phyloP scores from a whole-genome alignment of 768 basidiomycete species.

The Leucosporidium creatinivorum region DNA sequence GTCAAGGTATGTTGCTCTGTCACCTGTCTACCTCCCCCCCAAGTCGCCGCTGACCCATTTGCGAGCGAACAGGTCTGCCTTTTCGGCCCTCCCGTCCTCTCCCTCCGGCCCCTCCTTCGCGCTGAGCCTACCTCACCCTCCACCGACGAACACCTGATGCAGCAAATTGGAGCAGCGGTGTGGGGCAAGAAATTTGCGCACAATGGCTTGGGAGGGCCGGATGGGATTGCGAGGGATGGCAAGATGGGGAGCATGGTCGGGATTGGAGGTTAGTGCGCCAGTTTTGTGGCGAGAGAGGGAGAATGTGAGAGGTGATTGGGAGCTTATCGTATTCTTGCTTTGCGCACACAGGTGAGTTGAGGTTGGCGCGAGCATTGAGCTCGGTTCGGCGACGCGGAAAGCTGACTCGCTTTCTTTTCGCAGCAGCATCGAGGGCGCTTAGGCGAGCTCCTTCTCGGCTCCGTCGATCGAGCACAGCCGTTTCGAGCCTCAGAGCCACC shows the following conservation, averaged over 20 bases:
- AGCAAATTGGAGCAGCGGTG: constrained; percentile 9
- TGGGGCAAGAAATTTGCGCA: constrained; percentile 36
- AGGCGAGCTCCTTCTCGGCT: too few species aligned
- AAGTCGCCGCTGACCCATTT: neutral
- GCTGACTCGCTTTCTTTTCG: too few species aligned
- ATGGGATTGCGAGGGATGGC: constrained; percentile 22
- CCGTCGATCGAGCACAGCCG: too few species aligned
- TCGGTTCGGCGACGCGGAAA: too few species aligned
- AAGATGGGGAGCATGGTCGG: constrained; percentile 83
- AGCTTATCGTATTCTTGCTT: too few species aligned
- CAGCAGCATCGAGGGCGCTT: too few species aligned
- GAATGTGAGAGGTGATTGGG: too few species aligned
- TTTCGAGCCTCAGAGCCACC: too few species aligned
- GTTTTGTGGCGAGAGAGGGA: too few species aligned
- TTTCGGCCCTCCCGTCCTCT: constrained; percentile 76
- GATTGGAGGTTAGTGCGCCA: constrained; percentile 77
- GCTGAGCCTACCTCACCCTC: constrained; percentile 4
- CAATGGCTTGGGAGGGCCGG: constrained; percentile 35
- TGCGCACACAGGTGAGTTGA: too few species aligned
- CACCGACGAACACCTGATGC: constrained; percentile 49
- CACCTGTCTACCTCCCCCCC: too few species aligned
- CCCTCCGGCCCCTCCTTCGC: constrained; percentile 67
- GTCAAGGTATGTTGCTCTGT: constrained; percentile 56
- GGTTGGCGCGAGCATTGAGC: too few species aligned
- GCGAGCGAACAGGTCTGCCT: constrained; percentile 60